These are phyloP conservation scores for Eutypella sp. DNA, from an alignment of 2,329 filamentous ascomycete species.

Conservation along the genomic window DNA sequence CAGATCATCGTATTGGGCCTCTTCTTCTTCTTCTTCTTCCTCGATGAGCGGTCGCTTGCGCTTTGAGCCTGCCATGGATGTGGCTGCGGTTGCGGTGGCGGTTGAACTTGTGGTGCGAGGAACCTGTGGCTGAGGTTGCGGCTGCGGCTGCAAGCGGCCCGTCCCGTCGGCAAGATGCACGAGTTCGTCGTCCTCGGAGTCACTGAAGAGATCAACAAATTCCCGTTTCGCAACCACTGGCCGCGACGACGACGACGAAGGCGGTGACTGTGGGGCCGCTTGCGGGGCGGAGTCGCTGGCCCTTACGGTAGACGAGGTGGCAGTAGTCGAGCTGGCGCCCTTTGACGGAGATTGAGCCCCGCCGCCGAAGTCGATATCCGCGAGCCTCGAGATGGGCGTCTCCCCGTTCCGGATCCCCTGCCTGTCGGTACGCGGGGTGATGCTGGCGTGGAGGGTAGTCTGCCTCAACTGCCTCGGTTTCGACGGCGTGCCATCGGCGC, in stretches of 20 bases:
- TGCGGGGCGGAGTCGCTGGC: too few species aligned
- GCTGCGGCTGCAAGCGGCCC: neutral
- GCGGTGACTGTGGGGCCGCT: too few species aligned
- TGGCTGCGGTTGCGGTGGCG: conserved; percentile 4
- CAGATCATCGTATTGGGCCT: conserved; percentile 22
- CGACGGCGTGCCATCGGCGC: too few species aligned
- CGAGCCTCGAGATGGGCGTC: conserved; percentile 13
- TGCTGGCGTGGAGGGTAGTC: conserved; percentile 22
- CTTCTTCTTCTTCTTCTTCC: conserved; percentile 4
- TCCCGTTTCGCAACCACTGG: conserved; percentile 7
- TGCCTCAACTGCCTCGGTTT: too few species aligned
- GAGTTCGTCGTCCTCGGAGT: conserved; percentile 10
- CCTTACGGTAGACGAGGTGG: too few species aligned
- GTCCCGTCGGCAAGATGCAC: neutral
- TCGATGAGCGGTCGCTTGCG: conserved; percentile 19
- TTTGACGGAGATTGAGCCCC: conserved; percentile 1
- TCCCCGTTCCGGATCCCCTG: conserved; percentile 5
- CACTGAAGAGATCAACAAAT: conserved; percentile 3
- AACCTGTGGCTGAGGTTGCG: neutral
- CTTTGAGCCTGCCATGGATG: conserved; percentile 12
- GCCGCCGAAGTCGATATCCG: conserved; percentile 6
- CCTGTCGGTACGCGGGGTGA: conserved; percentile 19
- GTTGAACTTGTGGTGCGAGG: too few species aligned
- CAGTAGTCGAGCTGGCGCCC: neutral
- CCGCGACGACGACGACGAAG: neutral